phyloP scores from a whole-genome alignment of 2,329 filamentous ascomycete genomes.

The Gnomoniopsis sp. region DNA sequence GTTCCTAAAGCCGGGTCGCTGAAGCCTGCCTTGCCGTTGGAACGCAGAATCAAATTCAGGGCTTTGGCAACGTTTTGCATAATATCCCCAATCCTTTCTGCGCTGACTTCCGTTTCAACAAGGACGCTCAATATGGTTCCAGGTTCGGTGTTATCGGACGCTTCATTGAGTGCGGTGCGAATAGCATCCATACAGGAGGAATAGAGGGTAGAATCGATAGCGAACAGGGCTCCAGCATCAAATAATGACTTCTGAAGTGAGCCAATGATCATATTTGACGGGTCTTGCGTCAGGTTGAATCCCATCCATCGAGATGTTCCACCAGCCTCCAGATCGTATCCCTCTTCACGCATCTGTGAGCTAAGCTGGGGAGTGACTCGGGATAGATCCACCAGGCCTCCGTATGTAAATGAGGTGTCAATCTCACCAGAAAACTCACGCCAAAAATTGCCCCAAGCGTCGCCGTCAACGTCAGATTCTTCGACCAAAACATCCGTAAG shows the following conservation, averaged over 20 bases:
- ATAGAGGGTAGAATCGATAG: not conserved
- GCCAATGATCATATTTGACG: not conserved
- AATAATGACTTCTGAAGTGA: not conserved
- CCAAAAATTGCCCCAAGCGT: not conserved
- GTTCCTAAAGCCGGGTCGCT: not conserved
- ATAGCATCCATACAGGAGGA: not conserved
- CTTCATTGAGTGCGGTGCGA: not conserved
- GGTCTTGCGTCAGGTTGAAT: slow-evolving; percentile 3
- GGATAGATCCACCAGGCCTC: not conserved
- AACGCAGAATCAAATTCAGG: not conserved
- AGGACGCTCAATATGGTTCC: not conserved
- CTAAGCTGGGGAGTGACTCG: not conserved
- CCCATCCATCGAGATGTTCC: not conserved
- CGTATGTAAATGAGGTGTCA: not conserved
- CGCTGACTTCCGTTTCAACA: not conserved
- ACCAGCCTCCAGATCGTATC: not conserved
- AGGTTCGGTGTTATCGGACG: not conserved
- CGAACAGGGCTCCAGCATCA: not conserved
- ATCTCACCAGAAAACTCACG: too few relatives aligned
- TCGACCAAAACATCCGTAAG: not conserved
- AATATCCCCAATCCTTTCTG: not conserved
- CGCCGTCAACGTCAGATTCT: not conserved
- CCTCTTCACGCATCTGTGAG: not conserved
- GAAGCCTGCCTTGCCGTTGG: not conserved
- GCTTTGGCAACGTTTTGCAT: slow-evolving; percentile 2